Percentiles rank a stretch among this genome's conserved stretches.
Conservation (phyloP, 306 rosid genomes). For the Lithocarpus polystachyus region DNA sequence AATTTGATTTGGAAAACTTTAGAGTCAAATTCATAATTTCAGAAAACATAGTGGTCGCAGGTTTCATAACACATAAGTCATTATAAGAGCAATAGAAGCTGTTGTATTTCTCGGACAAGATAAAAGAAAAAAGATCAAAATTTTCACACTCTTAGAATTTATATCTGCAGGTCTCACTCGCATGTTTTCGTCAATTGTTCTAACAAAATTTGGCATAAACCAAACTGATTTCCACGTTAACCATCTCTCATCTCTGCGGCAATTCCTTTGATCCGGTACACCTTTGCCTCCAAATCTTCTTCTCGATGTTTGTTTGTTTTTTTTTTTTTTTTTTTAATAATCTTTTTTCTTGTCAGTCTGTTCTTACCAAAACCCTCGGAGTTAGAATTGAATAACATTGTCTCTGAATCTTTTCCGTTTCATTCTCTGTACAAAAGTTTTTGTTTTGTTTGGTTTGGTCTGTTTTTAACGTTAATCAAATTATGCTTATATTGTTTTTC, state of each 20-base stretch:
- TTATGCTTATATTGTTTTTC: neutral
- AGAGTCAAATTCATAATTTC: constrained; percentile 5
- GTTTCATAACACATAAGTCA: neutral
- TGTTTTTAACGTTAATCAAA: neutral
- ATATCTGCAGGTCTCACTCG: constrained; percentile 5
- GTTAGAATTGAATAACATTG: constrained; percentile 1
- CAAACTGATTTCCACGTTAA: constrained; percentile 22
- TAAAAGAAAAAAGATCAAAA: neutral
- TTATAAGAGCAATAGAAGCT: neutral
- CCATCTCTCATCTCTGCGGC: constrained; percentile 4
- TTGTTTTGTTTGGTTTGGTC: constrained; percentile 10
- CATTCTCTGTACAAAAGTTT: neutral
- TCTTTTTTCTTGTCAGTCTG: constrained; percentile 4
- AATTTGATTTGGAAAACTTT: constrained; percentile 2
- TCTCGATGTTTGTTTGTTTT: neutral
- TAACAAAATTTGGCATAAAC: constrained; percentile 23
- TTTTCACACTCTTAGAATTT: constrained; percentile 5
- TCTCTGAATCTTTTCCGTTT: neutral
- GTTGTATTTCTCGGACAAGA: neutral
- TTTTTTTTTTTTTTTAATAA: neutral
- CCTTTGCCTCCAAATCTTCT: neutral
- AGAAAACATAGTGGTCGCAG: neutral
- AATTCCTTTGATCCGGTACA: constrained; percentile 48
- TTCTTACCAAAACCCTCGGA: constrained; percentile 10
- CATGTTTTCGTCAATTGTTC: constrained; percentile 2